Percentiles rank a stretch among this genome's conserved stretches.
phyloP scores from a whole-genome alignment of 129 eudicot species.

The Deinandra increscens region DNA sequence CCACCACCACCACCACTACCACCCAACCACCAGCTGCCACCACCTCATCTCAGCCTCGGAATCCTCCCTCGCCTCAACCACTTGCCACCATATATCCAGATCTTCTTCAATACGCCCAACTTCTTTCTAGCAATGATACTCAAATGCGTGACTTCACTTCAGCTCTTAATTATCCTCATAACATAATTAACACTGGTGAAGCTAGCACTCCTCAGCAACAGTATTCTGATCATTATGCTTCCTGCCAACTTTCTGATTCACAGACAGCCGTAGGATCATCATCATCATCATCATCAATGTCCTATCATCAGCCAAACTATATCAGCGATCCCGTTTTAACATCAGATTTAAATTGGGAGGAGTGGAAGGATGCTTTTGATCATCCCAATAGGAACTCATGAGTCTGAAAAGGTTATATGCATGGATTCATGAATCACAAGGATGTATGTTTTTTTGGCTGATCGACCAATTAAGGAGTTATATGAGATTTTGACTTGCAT shows the following conservation, averaged over 20 bases:
- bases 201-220: constrained; percentile 6
- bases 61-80: constrained; percentile 17
- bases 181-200: not conserved
- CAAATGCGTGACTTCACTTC: constrained; percentile 48
- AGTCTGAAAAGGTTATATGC: too few species aligned
- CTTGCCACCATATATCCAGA: constrained; percentile 46
- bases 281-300: constrained; percentile 17
- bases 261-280: constrained; percentile 22
- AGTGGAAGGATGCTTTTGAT: constrained; percentile 30
- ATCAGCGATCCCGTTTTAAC: constrained; percentile 4
- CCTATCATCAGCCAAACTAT: constrained; percentile 14
- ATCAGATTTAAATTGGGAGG: constrained; percentile 29
- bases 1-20: constrained; percentile 8
- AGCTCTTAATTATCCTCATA: constrained; percentile 32
- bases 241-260: constrained; percentile 19
- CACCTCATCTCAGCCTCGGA: constrained; percentile 14
- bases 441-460: constrained; percentile 8
- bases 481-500: not conserved
- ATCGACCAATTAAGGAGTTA: not conserved
- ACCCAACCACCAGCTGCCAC: not conserved
- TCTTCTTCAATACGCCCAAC: constrained; percentile 64
- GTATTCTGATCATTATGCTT: constrained; percentile 17
- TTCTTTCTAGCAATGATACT: constrained; percentile 53
- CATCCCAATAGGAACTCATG: constrained; percentile 20
- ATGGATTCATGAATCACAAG: not conserved